Conservation (phyloP, 2,329 filamentous ascomycete species). For the Fusarium proliferatum region DNA sequence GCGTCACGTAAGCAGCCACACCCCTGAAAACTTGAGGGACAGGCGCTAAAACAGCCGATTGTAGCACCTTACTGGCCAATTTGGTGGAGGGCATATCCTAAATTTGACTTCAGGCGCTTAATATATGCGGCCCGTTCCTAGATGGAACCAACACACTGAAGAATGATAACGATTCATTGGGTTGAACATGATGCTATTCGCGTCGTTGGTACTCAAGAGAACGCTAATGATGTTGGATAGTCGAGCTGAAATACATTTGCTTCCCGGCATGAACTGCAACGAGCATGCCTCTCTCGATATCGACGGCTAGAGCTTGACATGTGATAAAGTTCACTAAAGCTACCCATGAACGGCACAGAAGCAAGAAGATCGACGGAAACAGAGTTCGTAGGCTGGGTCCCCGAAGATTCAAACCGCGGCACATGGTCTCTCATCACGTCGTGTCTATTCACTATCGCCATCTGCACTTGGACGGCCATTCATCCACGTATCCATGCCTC, state of each 20-base stretch:
- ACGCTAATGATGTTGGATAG: background rate
- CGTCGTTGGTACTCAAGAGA: background rate
- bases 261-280: background rate
- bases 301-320: too few relatives aligned
- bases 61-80: background rate
- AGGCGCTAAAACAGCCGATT: background rate
- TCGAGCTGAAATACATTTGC: background rate
- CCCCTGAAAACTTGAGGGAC: background rate
- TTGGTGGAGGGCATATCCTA: background rate
- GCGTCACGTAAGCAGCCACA: background rate
- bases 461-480: slow-evolving; percentile 13
- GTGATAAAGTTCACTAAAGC: background rate
- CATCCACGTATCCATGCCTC: slow-evolving; percentile 4
- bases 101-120: background rate
- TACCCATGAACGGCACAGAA: background rate
- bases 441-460: slow-evolving; percentile 2
- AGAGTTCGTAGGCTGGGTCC: background rate
- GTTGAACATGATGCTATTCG: background rate
- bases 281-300: background rate
- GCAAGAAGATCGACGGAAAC: background rate
- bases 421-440: slow-evolving; percentile 7
- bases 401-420: background rate
- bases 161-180: background rate
- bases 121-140: background rate
- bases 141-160: background rate